These are phyloP conservation scores for Salix koriyanagi DNA, from an alignment of 345 rosid species.

Conservation along the genomic window DNA sequence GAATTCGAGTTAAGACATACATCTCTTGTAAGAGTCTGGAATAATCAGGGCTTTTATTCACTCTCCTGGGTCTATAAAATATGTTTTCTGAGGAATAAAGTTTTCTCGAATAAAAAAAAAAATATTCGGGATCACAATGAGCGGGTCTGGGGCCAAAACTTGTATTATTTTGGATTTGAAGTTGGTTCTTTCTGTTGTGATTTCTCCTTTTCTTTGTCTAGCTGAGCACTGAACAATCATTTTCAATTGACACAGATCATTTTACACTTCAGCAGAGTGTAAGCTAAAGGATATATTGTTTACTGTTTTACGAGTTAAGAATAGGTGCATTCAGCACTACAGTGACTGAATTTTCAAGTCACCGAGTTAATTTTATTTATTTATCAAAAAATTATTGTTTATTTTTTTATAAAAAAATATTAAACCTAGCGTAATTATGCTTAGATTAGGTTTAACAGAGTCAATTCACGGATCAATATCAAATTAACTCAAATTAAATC, in stretches of 20 bases:
- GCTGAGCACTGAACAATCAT: not conserved
- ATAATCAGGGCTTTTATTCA: fast-evolving
- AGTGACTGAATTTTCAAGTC: too few species aligned
- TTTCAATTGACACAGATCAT: not conserved
- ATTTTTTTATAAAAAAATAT: too few species aligned
- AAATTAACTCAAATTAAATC: too few species aligned
- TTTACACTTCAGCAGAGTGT: not conserved
- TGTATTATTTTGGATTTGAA: not conserved
- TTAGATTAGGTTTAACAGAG: too few species aligned
- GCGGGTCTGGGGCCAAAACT: not conserved
- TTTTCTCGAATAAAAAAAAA: too few species aligned
- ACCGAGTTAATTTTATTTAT: too few species aligned
- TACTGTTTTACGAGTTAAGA: not conserved
- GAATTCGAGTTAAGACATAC: fast-evolving
- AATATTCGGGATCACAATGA: not conserved
- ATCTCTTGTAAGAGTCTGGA: fast-evolving
- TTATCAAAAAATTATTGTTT: too few species aligned
- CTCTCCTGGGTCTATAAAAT: too few species aligned
- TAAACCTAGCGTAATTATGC: too few species aligned
- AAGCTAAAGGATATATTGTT: not conserved
- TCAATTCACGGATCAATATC: too few species aligned
- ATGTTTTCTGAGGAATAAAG: too few species aligned
- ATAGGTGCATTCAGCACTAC: not conserved
- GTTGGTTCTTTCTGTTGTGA: not conserved
- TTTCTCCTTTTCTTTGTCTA: not conserved